Conservation (phyloP, 768 basidiomycete genomes). For the Lentinus brumalis region DNA sequence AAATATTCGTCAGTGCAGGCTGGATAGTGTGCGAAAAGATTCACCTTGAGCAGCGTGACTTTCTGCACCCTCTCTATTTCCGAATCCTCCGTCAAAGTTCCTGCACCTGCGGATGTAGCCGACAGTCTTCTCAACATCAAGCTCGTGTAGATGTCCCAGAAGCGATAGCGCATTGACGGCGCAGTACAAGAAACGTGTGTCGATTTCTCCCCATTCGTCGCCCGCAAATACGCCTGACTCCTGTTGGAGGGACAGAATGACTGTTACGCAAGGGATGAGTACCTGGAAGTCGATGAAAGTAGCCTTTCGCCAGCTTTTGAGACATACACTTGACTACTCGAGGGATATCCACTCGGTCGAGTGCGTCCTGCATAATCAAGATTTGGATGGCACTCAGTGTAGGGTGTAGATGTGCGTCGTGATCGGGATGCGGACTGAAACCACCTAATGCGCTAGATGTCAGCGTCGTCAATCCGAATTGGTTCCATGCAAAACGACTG, state of each 20-base stretch:
- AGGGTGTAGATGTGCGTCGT: slow-evolving; percentile 86
- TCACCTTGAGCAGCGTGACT: slow-evolving; percentile 90
- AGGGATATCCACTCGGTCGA: slow-evolving; percentile 68
- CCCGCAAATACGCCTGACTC: slow-evolving; percentile 89
- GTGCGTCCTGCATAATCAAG: slow-evolving; percentile 79
- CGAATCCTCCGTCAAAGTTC: slow-evolving; percentile 98
- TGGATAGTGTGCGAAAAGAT: not conserved
- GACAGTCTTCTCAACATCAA: slow-evolving; percentile 69
- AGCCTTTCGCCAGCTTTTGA: not conserved
- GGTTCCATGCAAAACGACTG: slow-evolving; percentile 23
- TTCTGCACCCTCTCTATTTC: slow-evolving; percentile 81
- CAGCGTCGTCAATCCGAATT: not conserved
- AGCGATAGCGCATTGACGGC: slow-evolving; percentile 83
- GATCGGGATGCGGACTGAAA: slow-evolving; percentile 90
- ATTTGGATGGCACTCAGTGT: slow-evolving; percentile 95
- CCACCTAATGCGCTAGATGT: slow-evolving; percentile 55
- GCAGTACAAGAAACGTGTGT: slow-evolving; percentile 90
- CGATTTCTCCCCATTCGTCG: slow-evolving; percentile 88
- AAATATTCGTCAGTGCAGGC: not conserved
- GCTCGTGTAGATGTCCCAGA: slow-evolving; percentile 68
- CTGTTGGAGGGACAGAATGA: slow-evolving; percentile 82
- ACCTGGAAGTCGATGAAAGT: not conserved
- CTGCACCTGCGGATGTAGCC: slow-evolving; percentile 74
- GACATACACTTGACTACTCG: slow-evolving; percentile 74
- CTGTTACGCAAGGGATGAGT: slow-evolving; percentile 40